These are phyloP conservation scores for Arabidopsis suecica DNA, from an alignment of 345 rosid genomes.

Conservation along the genomic window DNA sequence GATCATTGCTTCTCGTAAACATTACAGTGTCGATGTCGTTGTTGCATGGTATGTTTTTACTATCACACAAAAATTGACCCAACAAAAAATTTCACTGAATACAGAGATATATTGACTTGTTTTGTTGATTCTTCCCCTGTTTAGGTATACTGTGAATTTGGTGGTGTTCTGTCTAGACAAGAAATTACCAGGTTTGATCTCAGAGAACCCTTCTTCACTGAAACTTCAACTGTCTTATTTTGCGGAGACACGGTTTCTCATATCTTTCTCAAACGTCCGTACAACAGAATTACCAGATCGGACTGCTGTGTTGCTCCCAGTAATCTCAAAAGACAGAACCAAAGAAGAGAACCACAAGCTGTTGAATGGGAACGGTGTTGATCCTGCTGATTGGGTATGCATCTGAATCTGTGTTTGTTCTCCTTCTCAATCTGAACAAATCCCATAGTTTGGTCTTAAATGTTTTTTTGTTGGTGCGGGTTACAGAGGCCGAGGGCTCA, in stretches of 20 bases:
- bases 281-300: constrained; percentile 86
- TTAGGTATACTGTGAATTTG: constrained; percentile 92
- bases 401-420: constrained; percentile 1
- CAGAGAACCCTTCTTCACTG: constrained; percentile 5
- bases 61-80: neutral
- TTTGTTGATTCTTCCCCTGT: constrained; percentile 24
- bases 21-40: constrained; percentile 92
- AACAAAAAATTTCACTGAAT: neutral
- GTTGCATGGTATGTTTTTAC: constrained; percentile 81
- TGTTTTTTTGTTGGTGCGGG: constrained; percentile 10
- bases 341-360: constrained; percentile 97
- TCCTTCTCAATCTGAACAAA: constrained; percentile 7
- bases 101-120: constrained; percentile 21
- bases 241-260: constrained; percentile 7
- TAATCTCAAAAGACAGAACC: constrained; percentile 70
- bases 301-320: constrained; percentile 63
- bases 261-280: constrained; percentile 18
- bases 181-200: constrained; percentile 87
- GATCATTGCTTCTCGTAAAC: constrained; percentile 96
- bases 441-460: neutral
- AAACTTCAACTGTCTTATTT: neutral
- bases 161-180: constrained; percentile 96
- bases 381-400: constrained; percentile 88
- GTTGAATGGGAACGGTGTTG: constrained; percentile 81
- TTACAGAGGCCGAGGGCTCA: constrained; percentile 79